phyloP scores from a whole-genome alignment of 2,329 filamentous ascomycete species.

The Bimuria novae-zelandiae region DNA sequence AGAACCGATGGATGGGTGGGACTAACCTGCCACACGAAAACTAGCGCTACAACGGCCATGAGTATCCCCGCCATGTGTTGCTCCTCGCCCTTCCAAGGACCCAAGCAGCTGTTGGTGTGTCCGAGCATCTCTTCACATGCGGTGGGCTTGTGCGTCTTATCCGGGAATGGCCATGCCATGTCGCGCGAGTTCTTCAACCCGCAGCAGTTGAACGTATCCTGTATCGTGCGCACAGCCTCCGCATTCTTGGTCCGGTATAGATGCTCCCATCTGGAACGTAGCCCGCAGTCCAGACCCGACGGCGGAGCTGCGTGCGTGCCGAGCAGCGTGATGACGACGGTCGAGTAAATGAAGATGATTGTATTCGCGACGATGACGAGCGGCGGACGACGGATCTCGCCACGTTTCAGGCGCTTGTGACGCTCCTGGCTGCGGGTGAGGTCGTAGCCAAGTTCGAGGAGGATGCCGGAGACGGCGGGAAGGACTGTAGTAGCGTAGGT shows the following conservation, averaged over 20 bases:
- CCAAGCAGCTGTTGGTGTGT: conserved; percentile 55
- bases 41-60: conserved; percentile 53
- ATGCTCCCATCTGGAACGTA: conserved; percentile 61
- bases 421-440: conserved; percentile 40
- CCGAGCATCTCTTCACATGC: conserved; percentile 56
- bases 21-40: conserved; percentile 42
- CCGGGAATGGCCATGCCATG: conserved; percentile 66
- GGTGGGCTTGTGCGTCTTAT: conserved; percentile 32
- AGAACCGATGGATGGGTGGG: background rate
- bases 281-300: conserved; percentile 54
- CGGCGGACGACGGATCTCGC: conserved; percentile 40
- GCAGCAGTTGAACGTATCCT: conserved; percentile 70
- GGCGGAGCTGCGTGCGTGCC: conserved; percentile 50
- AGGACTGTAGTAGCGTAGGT: conserved; percentile 49
- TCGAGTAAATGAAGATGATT: conserved; percentile 47
- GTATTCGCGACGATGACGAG: conserved; percentile 47
- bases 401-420: conserved; percentile 32
- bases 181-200: conserved; percentile 64
- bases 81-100: conserved; percentile 61
- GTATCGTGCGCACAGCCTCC: conserved; percentile 60
- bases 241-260: conserved; percentile 60
- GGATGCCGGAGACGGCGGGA: conserved; percentile 49
- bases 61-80: conserved; percentile 59
- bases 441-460: conserved; percentile 47
- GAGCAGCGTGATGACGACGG: conserved; percentile 51